These are phyloP conservation scores for Penicillium sumatraense DNA, from an alignment of 2,329 filamentous ascomycete genomes.

Conservation along the genomic window DNA sequence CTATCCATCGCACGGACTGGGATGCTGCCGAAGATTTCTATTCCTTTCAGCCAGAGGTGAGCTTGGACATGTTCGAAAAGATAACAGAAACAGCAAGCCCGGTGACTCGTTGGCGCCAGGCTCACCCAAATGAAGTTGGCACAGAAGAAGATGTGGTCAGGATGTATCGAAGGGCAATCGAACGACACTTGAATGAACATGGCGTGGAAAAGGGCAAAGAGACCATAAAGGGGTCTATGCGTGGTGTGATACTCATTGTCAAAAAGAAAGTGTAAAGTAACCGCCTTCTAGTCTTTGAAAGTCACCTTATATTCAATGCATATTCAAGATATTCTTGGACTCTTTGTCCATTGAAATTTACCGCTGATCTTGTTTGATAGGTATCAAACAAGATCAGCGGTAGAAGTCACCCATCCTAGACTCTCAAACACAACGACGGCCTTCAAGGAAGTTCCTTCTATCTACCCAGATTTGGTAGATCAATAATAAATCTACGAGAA, in stretches of 20 bases:
- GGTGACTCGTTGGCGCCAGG: constrained; percentile 47
- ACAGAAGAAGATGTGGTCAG: constrained; percentile 44
- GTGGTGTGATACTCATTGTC: constrained; percentile 15
- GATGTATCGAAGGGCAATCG: constrained; percentile 24
- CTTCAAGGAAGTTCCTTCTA: too few species aligned
- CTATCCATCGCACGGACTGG: constrained; percentile 53
- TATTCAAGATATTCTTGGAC: too few species aligned
- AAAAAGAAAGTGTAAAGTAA: constrained; percentile 9
- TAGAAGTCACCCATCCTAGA: too few species aligned
- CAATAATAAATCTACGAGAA: too few species aligned
- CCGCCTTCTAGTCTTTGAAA: too few species aligned
- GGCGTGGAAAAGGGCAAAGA: constrained; percentile 29
- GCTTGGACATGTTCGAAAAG: constrained; percentile 30
- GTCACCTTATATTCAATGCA: too few species aligned
- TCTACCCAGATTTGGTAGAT: too few species aligned
- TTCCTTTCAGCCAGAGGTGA: constrained; percentile 23
- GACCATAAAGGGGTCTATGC: constrained; percentile 23
- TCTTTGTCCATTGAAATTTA: too few species aligned
- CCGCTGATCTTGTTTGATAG: too few species aligned
- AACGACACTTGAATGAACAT: constrained; percentile 31
- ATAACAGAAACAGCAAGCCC: constrained; percentile 41
- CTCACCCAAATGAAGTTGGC: constrained; percentile 40
- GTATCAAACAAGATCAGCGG: too few species aligned
- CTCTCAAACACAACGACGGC: too few species aligned
- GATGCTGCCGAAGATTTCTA: constrained; percentile 26